phyloP scores from a whole-genome alignment of 2,329 filamentous ascomycete genomes.

The Aureobasidium sp. region DNA sequence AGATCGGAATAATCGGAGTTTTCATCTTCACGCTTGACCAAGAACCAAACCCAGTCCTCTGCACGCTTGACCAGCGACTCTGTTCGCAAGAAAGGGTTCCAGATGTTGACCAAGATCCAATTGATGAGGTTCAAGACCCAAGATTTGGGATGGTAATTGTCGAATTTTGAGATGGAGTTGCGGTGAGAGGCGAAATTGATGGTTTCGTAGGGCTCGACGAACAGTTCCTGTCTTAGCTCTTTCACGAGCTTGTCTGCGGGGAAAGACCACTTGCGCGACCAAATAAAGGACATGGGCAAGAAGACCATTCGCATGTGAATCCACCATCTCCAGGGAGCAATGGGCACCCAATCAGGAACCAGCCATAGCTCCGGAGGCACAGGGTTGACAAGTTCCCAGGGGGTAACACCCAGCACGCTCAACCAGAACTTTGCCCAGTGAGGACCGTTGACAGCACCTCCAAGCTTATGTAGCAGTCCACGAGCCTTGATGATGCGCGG shows the following conservation, averaged over 20 bases:
- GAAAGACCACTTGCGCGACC: constrained; percentile 72
- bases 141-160: constrained; percentile 92
- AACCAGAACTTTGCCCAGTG: constrained; percentile 99
- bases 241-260: constrained; percentile 57
- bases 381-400: constrained; percentile 92
- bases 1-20: constrained; percentile 85
- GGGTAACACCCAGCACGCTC: constrained; percentile 68
- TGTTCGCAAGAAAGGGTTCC: constrained; percentile 67
- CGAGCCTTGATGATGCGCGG: constrained; percentile 79
- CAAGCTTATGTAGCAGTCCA: constrained; percentile 71
- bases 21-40: constrained; percentile 84
- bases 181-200: constrained; percentile 73
- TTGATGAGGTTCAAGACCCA: constrained; percentile 74
- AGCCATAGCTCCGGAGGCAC: constrained; percentile 87
- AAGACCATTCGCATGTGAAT: constrained; percentile 98
- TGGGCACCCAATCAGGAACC: constrained; percentile 25
- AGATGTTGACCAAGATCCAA: constrained; percentile 69
- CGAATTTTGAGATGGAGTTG: constrained; percentile 68
- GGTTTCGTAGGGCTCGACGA: constrained; percentile 65
- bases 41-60: constrained; percentile 71
- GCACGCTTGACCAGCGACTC: constrained; percentile 59
- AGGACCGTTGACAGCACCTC: constrained; percentile 73
- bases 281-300: constrained; percentile 82
- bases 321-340: constrained; percentile 83
- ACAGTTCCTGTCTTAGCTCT: constrained; percentile 70